These are phyloP conservation scores for Ceratocystis cubensis DNA, from an alignment of 2,329 filamentous ascomycete genomes.

Conservation along the genomic window DNA sequence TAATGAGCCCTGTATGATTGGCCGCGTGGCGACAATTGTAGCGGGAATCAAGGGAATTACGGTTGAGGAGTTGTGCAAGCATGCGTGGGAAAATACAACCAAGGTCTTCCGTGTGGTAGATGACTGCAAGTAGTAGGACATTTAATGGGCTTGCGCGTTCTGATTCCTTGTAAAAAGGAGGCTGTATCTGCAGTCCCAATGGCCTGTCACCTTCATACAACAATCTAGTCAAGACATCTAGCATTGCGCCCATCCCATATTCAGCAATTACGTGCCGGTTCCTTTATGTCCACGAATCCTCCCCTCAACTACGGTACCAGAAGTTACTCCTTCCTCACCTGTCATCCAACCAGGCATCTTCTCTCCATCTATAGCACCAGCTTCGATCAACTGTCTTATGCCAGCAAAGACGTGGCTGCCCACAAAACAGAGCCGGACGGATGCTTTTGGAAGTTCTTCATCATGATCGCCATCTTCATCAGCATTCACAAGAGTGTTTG, in stretches of 20 bases:
- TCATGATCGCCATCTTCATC: constrained; percentile 9
- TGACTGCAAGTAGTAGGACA: background rate
- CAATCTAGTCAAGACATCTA: background rate
- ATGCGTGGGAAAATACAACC: constrained; percentile 70
- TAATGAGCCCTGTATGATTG: constrained; percentile 84
- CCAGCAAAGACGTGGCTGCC: constrained; percentile 73
- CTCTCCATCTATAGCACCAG: constrained; percentile 60
- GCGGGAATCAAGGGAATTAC: constrained; percentile 70
- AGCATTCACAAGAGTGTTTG: background rate
- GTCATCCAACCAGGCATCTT: constrained; percentile 86
- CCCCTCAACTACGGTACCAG: constrained; percentile 55
- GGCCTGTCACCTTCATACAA: background rate
- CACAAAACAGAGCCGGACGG: constrained; percentile 55
- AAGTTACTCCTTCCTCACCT: constrained; percentile 68
- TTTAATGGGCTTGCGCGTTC: background rate
- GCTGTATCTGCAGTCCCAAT: background rate
- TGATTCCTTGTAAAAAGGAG: background rate
- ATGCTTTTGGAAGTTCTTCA: constrained; percentile 29
- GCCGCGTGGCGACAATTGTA: constrained; percentile 75
- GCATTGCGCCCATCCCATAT: background rate
- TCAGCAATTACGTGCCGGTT: background rate
- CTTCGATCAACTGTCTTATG: constrained; percentile 62
- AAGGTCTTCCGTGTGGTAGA: constrained; percentile 64
- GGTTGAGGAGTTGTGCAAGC: constrained; percentile 74
- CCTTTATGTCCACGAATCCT: constrained; percentile 44